Evolutionary conservation across 2,329 filamentous ascomycete genomes (phyloP).

Genomic region (Zasmidium cellare): DNA sequence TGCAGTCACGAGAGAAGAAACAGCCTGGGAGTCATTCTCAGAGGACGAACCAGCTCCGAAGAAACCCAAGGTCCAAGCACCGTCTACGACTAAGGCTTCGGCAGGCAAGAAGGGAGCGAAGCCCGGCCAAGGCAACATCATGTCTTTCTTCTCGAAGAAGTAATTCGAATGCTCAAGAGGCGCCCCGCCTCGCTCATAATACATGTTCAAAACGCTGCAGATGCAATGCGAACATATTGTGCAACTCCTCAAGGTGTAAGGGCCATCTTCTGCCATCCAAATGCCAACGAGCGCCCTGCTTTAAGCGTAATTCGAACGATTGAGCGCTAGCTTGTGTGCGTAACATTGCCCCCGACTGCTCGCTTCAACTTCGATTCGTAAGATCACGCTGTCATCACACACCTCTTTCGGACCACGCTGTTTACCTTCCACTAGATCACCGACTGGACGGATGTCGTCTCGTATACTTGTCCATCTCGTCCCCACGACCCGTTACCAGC

Average conservation of each 20-base stretch:
- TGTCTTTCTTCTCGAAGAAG: constrained; percentile 89
- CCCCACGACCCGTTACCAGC: no score
- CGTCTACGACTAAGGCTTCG: constrained; percentile 48
- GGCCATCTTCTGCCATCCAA: no score
- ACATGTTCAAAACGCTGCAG: not conserved
- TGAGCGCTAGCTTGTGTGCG: no score
- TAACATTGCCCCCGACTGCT: no score
- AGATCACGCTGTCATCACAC: no score
- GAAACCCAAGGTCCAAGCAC: constrained; percentile 52
- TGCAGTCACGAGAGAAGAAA: constrained; percentile 80
- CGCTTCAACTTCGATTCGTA: no score
- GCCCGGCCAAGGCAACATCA: constrained; percentile 74
- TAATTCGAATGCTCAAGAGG: constrained; percentile 31
- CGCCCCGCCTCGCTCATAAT: not conserved
- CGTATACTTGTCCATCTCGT: no score
- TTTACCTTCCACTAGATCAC: no score
- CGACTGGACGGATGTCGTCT: no score
- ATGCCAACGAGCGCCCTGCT: no score
- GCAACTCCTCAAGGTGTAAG: not conserved
- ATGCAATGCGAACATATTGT: not conserved
- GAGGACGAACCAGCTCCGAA: constrained; percentile 73
- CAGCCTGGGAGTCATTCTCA: constrained; percentile 88
- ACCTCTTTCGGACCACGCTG: no score
- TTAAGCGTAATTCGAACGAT: no score
- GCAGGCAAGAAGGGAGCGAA: constrained; percentile 49